Evolutionary conservation across 495 filamentous ascomycete species (phyloP), one percentile per base, ranked within the genome.

Genomic region (Xeromyces bisporus): DNA sequence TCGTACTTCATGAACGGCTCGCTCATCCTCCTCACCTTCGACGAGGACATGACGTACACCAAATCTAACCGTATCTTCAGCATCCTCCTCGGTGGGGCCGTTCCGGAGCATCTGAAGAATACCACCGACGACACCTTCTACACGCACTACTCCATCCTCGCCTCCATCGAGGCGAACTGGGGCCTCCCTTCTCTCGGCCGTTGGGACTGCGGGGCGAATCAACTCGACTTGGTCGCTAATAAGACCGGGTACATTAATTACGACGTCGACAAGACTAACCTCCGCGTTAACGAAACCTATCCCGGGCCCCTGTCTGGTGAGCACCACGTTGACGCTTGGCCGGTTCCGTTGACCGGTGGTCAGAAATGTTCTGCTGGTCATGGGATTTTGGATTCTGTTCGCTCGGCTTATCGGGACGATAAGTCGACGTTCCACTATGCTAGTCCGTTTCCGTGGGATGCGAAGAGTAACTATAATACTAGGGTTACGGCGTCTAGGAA

Each of bases 121-220:
- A 77, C 72, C 10, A 66, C 50, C 2, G 78, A 82, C 41, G 42
- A 62, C 46, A 69, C 58, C 28, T 80, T 70, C 60, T 82, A 82
- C 55, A 71, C 71, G 43, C 77, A 80, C 55, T 81, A 77, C 62
- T 76, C 68, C 21, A 57, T 66, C 33, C 64, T 84, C 36, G 58
- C 76, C 7, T 72, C 73, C 12, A 60, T 74, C 13, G 56, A 64
- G 15, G 70, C 69, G 6, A 83, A 83, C 60, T 80, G 73, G 73
- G 70, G 54, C 9, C 56, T 80, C 20, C 69, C 71, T 11, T 75
- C 68, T 18, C 64, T 81, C 6, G 76, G 76, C 7, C 62, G 76
- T 40, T 80, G 73, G 56, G 75, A 81, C 40, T 74, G 75, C 25
- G 75, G 75, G 34, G 75, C 76, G 18, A 81, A 81, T 35, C 56